A percentile compares a stretch with the other conserved stretches of the same genome.
phyloP scores from a whole-genome alignment of 208 protist species.

The Acanthamoeba sp. region DNA sequence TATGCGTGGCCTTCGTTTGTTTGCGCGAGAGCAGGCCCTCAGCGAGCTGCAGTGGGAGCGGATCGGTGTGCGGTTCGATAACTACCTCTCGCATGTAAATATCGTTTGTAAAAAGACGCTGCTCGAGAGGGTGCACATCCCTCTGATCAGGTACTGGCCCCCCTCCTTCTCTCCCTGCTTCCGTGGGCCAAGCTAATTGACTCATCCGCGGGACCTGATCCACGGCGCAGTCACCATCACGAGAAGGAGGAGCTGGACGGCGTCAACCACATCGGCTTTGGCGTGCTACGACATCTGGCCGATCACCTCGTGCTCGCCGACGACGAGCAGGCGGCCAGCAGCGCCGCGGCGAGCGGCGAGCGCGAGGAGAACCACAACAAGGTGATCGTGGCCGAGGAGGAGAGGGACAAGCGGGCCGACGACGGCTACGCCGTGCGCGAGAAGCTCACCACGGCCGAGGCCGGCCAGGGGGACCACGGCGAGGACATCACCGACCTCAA shows the following conservation, averaged over 20 bases:
- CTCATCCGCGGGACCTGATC: too few species aligned
- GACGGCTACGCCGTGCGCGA: background rate
- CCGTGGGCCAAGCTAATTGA: too few species aligned
- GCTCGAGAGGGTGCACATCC: conserved; percentile 12
- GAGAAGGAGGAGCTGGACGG: background rate
- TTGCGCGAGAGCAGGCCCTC: background rate
- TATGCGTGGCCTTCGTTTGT: too few species aligned
- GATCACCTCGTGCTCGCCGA: background rate
- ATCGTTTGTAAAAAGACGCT: conserved; percentile 46
- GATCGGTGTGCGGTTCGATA: background rate
- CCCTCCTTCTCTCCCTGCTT: background rate
- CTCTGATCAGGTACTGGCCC: background rate
- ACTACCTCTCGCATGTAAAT: conserved; percentile 41
- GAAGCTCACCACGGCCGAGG: background rate
- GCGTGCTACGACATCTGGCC: background rate
- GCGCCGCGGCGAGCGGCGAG: background rate
- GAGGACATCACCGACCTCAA: too few species aligned
- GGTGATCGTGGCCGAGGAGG: background rate
- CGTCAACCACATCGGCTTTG: conserved; percentile 2
- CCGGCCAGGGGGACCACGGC: too few species aligned
- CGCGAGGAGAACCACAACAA: background rate
- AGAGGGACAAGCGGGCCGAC: background rate
- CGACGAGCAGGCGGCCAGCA: background rate
- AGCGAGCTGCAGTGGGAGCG: conserved; percentile 25
- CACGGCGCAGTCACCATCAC: background rate